Conservation (phyloP, 1,139 yeast genomes). For the Citeromyces hawaiiensis region DNA sequence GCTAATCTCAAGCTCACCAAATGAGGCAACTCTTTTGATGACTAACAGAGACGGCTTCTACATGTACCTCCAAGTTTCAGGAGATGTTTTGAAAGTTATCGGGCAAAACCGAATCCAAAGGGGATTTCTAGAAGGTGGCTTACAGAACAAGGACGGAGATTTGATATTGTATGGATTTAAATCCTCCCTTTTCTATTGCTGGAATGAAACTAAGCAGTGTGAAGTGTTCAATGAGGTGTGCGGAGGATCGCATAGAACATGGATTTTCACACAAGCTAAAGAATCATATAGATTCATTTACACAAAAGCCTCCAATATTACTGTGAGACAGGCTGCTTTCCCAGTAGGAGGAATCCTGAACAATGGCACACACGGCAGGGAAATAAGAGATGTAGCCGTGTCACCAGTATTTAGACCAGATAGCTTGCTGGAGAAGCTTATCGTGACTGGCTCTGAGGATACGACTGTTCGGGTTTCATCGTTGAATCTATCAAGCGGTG, state of each 20-base stretch:
- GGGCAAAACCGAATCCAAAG: slow-evolving; percentile 52
- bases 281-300: slow-evolving; percentile 25
- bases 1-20: slow-evolving; percentile 16
- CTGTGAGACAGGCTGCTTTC: slow-evolving; percentile 16
- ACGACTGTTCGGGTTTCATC: slow-evolving; percentile 55
- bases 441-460: slow-evolving; percentile 83
- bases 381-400: slow-evolving; percentile 57
- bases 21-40: slow-evolving; percentile 19
- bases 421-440: slow-evolving; percentile 17
- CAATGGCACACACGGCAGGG: slow-evolving; percentile 83
- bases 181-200: slow-evolving; percentile 63
- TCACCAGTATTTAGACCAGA: slow-evolving; percentile 11
- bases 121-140: slow-evolving; percentile 70
- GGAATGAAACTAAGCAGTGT: slow-evolving; percentile 69
- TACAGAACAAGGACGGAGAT: slow-evolving; percentile 25
- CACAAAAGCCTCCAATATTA: slow-evolving; percentile 39
- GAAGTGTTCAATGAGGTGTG: slow-evolving; percentile 66
- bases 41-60: slow-evolving; percentile 60
- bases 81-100: slow-evolving; percentile 17
- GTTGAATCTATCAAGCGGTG: slow-evolving; percentile 25
- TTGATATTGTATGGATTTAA: slow-evolving; percentile 69
- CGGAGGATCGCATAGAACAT: slow-evolving; percentile 85
- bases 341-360: slow-evolving; percentile 18
- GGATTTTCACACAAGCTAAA: slow-evolving; percentile 34
- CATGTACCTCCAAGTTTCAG: slow-evolving; percentile 18